phyloP scores from a whole-genome alignment of 345 rosid species.

The Eucalyptus cloeziana region DNA sequence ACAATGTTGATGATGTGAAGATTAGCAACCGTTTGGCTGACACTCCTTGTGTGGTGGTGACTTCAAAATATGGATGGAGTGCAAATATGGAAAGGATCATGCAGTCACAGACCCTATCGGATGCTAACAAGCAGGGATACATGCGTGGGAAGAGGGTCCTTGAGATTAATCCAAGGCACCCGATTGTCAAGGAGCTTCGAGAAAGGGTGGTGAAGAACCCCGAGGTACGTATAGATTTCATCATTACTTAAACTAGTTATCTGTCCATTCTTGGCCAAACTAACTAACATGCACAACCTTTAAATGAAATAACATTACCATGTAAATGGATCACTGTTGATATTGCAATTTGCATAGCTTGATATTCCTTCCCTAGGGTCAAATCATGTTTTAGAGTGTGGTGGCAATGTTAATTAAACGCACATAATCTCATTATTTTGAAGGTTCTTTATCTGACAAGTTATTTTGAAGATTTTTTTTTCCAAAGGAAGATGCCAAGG shows the following conservation, averaged over 20 bases:
- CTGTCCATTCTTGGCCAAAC: neutral
- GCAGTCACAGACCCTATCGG: slow-evolving; percentile 93
- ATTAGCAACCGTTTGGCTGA: slow-evolving; percentile 81
- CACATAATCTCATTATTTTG: neutral
- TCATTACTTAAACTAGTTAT: neutral
- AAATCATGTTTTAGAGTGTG: neutral
- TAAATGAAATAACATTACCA: neutral
- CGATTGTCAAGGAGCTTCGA: slow-evolving; percentile 88
- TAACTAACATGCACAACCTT: neutral
- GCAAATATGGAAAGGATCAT: slow-evolving; percentile 98
- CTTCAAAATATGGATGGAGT: slow-evolving; percentile 96
- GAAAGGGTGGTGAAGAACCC: slow-evolving; percentile 70
- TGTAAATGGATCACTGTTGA: neutral
- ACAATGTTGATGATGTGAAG: slow-evolving; percentile 89
- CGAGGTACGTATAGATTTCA: slow-evolving; percentile 36
- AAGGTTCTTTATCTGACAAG: neutral
- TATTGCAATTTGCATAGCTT: neutral
- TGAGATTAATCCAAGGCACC: slow-evolving; percentile 94
- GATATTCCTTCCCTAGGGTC: neutral
- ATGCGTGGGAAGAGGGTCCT: slow-evolving; percentile 95
- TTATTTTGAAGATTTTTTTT: neutral
- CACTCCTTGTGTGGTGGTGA: slow-evolving; percentile 93
- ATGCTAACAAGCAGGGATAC: slow-evolving; percentile 84
- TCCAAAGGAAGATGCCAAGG: neutral
- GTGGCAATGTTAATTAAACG: neutral